These are phyloP conservation scores for Biscogniauxia sp. DNA, from an alignment of 2,329 filamentous ascomycete genomes.

Conservation along the genomic window DNA sequence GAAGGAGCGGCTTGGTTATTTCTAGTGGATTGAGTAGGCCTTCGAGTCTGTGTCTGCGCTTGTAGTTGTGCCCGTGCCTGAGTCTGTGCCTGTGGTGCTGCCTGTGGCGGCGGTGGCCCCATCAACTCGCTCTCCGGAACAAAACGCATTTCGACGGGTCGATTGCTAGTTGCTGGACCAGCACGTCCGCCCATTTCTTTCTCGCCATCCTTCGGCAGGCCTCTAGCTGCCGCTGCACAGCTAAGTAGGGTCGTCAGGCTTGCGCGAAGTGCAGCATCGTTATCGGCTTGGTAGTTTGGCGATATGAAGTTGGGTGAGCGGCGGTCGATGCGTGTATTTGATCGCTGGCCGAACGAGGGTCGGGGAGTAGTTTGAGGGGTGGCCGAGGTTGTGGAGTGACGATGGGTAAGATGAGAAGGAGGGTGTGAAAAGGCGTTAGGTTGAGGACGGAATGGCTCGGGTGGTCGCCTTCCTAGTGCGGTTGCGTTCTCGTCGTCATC, in stretches of 20 bases:
- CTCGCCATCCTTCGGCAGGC: slow-evolving; percentile 65
- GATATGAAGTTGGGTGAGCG: slow-evolving; percentile 63
- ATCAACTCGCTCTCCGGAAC: slow-evolving; percentile 61
- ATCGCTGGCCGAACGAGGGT: slow-evolving; percentile 47
- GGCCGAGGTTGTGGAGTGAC: slow-evolving; percentile 49
- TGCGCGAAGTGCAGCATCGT: slow-evolving; percentile 88
- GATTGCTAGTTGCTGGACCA: slow-evolving; percentile 45
- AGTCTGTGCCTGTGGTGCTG: slow-evolving; percentile 1
- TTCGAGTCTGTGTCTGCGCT: slow-evolving; percentile 9
- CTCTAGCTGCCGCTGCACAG: slow-evolving; percentile 87
- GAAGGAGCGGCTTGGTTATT: slow-evolving; percentile 9
- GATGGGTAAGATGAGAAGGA: slow-evolving; percentile 50
- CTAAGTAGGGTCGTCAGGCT: slow-evolving; percentile 94
- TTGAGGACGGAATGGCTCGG: slow-evolving; percentile 74
- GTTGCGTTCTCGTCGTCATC: slow-evolving; percentile 76
- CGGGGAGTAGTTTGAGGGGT: slow-evolving; percentile 50
- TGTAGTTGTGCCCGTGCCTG: slow-evolving; percentile 16
- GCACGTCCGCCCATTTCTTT: slow-evolving; percentile 36
- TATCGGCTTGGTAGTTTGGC: slow-evolving; percentile 76
- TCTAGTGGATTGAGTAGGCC: slow-evolving; percentile 16
- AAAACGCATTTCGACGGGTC: slow-evolving; percentile 58
- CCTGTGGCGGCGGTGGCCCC: slow-evolving; percentile 30
- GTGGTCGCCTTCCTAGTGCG: slow-evolving; percentile 61
- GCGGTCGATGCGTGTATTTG: slow-evolving; percentile 46
- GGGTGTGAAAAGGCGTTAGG: slow-evolving; percentile 92